These are phyloP conservation scores for Gonium pectorale DNA, from an alignment of 139 green algal species.

Conservation along the genomic window DNA sequence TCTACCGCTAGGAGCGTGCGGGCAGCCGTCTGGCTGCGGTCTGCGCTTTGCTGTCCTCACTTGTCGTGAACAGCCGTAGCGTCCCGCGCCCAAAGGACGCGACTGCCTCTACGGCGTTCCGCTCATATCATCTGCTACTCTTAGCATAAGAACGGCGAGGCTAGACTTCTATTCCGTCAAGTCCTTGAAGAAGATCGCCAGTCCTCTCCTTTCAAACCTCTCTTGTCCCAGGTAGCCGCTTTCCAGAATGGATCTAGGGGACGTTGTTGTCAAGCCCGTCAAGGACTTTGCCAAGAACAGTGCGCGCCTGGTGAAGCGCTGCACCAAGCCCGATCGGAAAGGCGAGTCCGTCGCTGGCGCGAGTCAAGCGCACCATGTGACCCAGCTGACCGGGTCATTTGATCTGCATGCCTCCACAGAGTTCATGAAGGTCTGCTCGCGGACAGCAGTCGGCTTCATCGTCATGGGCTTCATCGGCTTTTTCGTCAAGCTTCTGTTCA, in stretches of 20 bases:
- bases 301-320: conserved; percentile 91
- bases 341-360: conserved; percentile 65
- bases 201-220: background rate
- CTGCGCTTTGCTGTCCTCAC: no score
- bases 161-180: no score
- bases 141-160: no score
- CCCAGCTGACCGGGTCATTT: background rate
- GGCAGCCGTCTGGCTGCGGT: no score
- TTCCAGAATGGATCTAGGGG: conserved; percentile 66
- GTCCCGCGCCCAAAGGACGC: no score
- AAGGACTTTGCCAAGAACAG: conserved; percentile 94
- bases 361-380: background rate
- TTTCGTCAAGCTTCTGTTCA: conserved; percentile 98
- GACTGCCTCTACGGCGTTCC: no score
- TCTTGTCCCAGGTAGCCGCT: background rate
- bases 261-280: conserved; percentile 80
- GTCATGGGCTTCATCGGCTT: conserved; percentile 98
- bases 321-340: conserved; percentile 95
- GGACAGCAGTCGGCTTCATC: conserved; percentile 91
- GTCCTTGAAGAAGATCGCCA: no score
- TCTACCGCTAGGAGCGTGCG: no score
- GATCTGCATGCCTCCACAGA: conserved; percentile 67
- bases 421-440: conserved; percentile 88
- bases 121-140: no score
- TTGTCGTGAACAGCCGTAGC: no score